Evolutionary conservation across 805 yeast species (phyloP), one percentile per base, ranked within the genome.

Genomic region (Komagataella kurtzmanii): DNA sequence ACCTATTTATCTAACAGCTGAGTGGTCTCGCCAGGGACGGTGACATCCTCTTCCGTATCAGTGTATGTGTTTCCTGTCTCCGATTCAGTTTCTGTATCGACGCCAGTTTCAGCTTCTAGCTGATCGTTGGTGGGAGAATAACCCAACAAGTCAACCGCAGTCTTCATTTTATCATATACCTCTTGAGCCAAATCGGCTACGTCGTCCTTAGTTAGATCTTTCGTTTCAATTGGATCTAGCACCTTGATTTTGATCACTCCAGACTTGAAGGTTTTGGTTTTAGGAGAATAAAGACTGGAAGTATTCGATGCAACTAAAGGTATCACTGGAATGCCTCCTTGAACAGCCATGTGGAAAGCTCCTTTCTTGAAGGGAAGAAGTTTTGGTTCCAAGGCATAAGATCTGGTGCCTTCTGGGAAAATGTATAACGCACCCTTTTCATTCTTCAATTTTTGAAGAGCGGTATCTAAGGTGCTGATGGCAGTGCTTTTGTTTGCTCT

Each of bases 401-500:
- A 88, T 67, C 99, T 79, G 2, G 99, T 93, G 24, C 99, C 99
- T 68, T 93, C 99, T 23, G 98, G 97, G 74, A 90, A 93, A 69
- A 93, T 80, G 76, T 83, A 93, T 21, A 93, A 74, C 14, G 85
- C 87, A 59, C 90, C 82, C 61, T 81, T 79, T 49, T 81, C 72
- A 3, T 65, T 61, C 62, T 81, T 82, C 65, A 93, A 73, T 23
- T 72, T 72, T 8, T 67, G 65, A 51, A 88, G 74, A 3, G 97
- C 96, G 12, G 68, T 65, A 51, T 82, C 82, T 63, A 93, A 77
- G 7, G 93, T 85, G 52, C 71, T 72, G 53, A 88, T 77, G 19
- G 97, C 89, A 61, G 84, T 80, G 53, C 78, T 80, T 56, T 88
- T 79, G 63, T 81, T 82, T 5, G 80, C 70, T 64, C 99, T 80